Conservation (phyloP, 768 basidiomycete species). For the Zangia roseola region DNA sequence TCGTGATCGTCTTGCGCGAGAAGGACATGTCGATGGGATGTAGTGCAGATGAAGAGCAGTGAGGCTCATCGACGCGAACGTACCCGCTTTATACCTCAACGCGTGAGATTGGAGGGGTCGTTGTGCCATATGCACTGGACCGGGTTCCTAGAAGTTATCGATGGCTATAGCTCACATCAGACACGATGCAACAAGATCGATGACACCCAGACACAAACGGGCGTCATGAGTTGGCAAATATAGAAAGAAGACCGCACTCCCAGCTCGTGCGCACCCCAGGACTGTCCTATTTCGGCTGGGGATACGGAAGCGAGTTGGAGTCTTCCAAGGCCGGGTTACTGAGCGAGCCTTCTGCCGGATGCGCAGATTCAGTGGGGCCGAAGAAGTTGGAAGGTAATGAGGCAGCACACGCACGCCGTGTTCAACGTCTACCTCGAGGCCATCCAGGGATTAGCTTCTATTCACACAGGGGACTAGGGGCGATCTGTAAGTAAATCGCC, state of each 20-base stretch:
- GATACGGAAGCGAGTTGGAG: background rate
- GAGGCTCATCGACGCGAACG: background rate
- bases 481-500: no score
- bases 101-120: background rate
- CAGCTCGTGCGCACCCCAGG: slow-evolving; percentile 3
- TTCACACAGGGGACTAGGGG: no score
- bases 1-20: slow-evolving; percentile 9
- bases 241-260: slow-evolving; percentile 3
- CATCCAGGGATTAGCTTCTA: slow-evolving; percentile 8
- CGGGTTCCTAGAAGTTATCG: slow-evolving; percentile 8
- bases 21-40: slow-evolving; percentile 19
- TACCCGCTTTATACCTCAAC: slow-evolving; percentile 15
- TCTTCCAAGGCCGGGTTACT: slow-evolving; percentile 1
- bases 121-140: background rate
- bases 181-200: slow-evolving; percentile 22
- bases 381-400: background rate
- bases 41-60: background rate
- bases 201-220: background rate
- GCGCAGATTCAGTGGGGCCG: background rate
- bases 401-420: background rate
- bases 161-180: background rate
- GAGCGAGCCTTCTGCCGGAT: background rate
- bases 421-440: slow-evolving; percentile 4
- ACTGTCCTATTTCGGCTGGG: background rate
- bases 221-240: slow-evolving; percentile 7